phyloP scores from a whole-genome alignment of 257 asterid genomes.

The Thymus quinquecostatus region DNA sequence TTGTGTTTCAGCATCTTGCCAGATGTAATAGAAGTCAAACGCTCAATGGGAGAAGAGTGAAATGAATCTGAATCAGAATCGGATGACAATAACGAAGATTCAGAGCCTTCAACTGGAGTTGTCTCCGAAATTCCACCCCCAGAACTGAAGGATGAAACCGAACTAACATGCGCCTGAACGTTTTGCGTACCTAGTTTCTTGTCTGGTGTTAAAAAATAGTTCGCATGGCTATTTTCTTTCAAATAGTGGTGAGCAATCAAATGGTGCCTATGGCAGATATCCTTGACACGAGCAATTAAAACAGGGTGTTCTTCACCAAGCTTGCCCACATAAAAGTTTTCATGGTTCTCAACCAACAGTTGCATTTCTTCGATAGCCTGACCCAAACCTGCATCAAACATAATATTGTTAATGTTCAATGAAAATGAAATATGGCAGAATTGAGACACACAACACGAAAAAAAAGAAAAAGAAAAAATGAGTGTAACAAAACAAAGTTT shows the following conservation, averaged over 20 bases:
- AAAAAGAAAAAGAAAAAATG: not conserved
- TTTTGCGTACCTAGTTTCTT: constrained; percentile 42
- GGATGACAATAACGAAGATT: constrained; percentile 54
- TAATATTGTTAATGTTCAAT: too few species aligned
- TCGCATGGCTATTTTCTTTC: constrained; percentile 26
- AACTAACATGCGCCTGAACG: constrained; percentile 38
- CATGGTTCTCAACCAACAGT: constrained; percentile 43
- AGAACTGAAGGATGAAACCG: constrained; percentile 53
- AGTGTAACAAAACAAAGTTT: not conserved
- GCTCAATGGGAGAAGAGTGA: constrained; percentile 37
- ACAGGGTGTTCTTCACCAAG: constrained; percentile 30
- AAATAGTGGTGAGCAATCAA: constrained; percentile 52
- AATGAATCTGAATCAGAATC: constrained; percentile 80
- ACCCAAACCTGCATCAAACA: constrained; percentile 53
- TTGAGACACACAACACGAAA: too few species aligned
- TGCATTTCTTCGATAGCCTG: constrained; percentile 54
- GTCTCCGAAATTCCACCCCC: constrained; percentile 56
- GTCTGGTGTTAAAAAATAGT: constrained; percentile 50
- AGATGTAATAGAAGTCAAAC: constrained; percentile 26
- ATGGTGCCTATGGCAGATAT: constrained; percentile 54
- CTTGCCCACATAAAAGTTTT: constrained; percentile 29
- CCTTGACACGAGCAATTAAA: constrained; percentile 54
- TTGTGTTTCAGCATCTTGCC: constrained; percentile 34
- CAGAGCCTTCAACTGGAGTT: constrained; percentile 55
- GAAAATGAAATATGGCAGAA: not conserved